These are phyloP conservation scores for Phaeosphaeriaceae sp. DNA, from an alignment of 2,329 filamentous ascomycete genomes.

Conservation along the genomic window DNA sequence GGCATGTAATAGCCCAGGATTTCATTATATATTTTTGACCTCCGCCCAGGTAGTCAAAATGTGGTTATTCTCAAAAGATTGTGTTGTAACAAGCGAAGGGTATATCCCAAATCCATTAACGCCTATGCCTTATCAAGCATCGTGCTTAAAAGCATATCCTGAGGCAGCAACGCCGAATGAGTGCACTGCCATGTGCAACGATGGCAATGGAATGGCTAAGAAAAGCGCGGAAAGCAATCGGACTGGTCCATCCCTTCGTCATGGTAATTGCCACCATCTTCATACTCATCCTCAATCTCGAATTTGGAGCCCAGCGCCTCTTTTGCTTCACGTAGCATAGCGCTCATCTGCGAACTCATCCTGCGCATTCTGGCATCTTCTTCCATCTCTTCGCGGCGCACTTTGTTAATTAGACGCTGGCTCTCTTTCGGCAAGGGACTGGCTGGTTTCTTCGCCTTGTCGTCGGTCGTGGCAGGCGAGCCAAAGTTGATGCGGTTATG, in stretches of 20 bases:
- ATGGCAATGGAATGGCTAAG: neutral
- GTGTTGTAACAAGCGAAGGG: neutral
- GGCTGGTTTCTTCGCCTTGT: conserved; percentile 22
- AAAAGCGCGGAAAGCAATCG: conserved; percentile 6
- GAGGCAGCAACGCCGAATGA: no score
- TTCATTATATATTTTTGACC: no score
- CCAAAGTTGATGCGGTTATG: conserved; percentile 42
- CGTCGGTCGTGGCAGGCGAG: conserved; percentile 33
- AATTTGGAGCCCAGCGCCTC: conserved; percentile 72
- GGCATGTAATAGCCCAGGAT: no score
- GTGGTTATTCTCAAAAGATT: no score
- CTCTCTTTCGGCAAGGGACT: conserved; percentile 66
- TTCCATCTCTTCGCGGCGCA: conserved; percentile 75
- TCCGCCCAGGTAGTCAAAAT: no score
- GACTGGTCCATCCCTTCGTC: conserved; percentile 5
- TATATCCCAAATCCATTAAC: conserved; percentile 1
- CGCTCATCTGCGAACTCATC: conserved; percentile 79
- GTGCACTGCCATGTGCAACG: no score
- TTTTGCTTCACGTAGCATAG: conserved; percentile 87
- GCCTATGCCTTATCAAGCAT: neutral
- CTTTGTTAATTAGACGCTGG: conserved; percentile 73
- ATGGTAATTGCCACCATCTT: conserved; percentile 19
- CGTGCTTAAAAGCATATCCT: neutral
- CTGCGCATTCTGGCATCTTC: conserved; percentile 79
- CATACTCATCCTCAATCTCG: conserved; percentile 45